A percentile compares a stretch with the other conserved stretches of the same genome.
Conservation (phyloP, 495 filamentous ascomycete species). For the Podospora anserina region DNA sequence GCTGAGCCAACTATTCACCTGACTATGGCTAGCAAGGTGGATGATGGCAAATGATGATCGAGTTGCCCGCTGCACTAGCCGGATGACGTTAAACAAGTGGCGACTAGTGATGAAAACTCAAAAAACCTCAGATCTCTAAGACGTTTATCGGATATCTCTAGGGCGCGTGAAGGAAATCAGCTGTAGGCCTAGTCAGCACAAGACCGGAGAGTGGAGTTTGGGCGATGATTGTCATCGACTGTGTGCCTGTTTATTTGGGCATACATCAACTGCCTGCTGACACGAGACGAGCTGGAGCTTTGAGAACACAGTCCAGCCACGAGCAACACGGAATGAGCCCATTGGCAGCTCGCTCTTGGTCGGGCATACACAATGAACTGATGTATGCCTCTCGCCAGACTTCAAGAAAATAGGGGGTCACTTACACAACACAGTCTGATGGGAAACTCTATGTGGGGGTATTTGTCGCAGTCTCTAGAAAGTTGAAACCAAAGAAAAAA, state of each 20-base stretch:
- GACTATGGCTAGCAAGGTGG: not conserved
- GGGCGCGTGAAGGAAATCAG: not conserved
- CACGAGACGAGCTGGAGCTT: not conserved
- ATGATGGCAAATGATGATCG: not conserved
- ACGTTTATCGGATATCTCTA: not conserved
- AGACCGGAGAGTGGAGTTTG: not conserved
- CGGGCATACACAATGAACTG: not conserved
- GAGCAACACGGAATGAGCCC: not conserved
- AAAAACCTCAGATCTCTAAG: not conserved
- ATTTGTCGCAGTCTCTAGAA: constrained; percentile 37
- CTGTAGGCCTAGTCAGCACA: not conserved
- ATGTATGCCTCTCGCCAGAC: not conserved
- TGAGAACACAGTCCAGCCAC: not conserved
- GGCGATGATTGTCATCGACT: not conserved
- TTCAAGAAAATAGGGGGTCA: constrained; percentile 15
- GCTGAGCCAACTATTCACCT: not conserved
- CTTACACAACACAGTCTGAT: constrained; percentile 32
- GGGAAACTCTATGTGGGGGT: constrained; percentile 41
- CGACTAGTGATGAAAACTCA: not conserved
- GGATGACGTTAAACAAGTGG: not conserved
- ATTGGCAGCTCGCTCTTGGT: not conserved
- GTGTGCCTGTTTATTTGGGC: not conserved
- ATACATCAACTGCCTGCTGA: not conserved
- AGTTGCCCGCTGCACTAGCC: not conserved
- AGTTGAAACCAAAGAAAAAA: constrained; percentile 23